Base-by-base conservation (phyloP, 306 rosid species). In the Gleditsia sinensis region DNA sequence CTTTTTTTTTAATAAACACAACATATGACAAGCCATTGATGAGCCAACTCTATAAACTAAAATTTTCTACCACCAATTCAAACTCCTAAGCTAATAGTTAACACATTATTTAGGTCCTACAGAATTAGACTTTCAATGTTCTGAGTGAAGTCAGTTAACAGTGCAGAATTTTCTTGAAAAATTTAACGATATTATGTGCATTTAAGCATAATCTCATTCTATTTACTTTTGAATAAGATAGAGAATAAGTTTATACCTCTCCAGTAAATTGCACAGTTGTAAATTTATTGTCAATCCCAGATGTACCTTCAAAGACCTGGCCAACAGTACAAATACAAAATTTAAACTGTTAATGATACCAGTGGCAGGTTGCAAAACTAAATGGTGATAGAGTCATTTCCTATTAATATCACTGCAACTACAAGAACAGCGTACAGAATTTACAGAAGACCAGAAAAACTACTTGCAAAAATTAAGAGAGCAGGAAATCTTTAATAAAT, bases 201-300 rank as follows among this genome's bases (percentile, higher is more conserved):
- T 19, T 30, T 46, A 68, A 49, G 20, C 13, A 51, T n/a, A 34
- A 32, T 17, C 54, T 72, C n/a, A 67, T 65, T 21, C 33, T 10
- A 32, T 32, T 40, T 32, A 45, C 45, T 21, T 74, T 16, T 59
- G 19, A 45, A 34, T 14, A 19, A 68, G 62, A 11, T 6, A 16
- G 11, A 64, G 9, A 32, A 80, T 6, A 53, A 56, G 61, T 50
- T 25, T 7, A 69, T 84, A 95, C 98, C 98, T 95, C 99, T 79
- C 99, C 99, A 9, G 99, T 95, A 83, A 95, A 95, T 75, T 95
- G 99, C 81, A 95, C 99, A 0, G 99, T 92, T 11, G 99, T 95
- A 74, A 84, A 95, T 71, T 92, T 95, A 82, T 95, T 95, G 90
- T 95, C 99, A 69, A 95, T 95, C 82, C 99, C 99, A 75, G 99